phyloP scores from a whole-genome alignment of 2,329 filamentous ascomycete species.

The Orbilia brochopaga region DNA sequence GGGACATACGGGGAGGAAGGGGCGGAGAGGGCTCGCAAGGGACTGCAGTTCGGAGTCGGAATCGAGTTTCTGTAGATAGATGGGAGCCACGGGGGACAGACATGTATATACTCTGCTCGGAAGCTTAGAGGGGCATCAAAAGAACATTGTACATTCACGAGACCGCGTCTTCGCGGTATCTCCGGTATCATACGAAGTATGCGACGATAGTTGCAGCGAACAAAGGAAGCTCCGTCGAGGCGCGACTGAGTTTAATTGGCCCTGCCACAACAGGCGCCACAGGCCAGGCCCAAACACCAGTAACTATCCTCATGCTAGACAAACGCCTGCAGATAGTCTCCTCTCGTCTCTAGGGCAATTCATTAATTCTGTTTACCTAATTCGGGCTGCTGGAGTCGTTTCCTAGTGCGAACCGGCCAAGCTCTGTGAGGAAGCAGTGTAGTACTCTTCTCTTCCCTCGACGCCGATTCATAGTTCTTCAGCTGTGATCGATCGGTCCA shows the following conservation, averaged over 20 bases:
- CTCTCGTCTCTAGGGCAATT: not conserved
- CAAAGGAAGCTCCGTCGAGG: not conserved
- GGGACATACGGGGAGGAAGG: conserved; percentile 66
- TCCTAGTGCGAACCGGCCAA: conserved; percentile 4
- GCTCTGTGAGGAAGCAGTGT: conserved; percentile 9
- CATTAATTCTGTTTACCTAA: not conserved
- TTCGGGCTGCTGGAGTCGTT: not conserved
- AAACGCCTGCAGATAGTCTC: not conserved
- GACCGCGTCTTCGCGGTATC: not conserved
- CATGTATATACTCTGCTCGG: conserved; percentile 34
- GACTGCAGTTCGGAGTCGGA: conserved; percentile 91
- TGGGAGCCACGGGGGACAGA: not conserved
- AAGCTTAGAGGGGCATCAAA: conserved; percentile 9
- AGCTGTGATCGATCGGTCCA: conserved; percentile 20
- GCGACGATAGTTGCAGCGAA: not conserved
- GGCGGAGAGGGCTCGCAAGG: conserved; percentile 89
- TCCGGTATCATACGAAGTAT: not conserved
- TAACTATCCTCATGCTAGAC: not conserved
- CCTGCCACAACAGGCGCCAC: not conserved
- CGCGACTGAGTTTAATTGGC: not conserved
- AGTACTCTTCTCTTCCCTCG: not conserved
- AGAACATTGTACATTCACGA: conserved; percentile 27
- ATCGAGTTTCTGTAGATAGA: conserved; percentile 82
- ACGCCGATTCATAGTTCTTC: conserved; percentile 7
- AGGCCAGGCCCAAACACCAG: not conserved